phyloP scores from a whole-genome alignment of 129 eudicot species.

The Pulicaria dysenterica region DNA sequence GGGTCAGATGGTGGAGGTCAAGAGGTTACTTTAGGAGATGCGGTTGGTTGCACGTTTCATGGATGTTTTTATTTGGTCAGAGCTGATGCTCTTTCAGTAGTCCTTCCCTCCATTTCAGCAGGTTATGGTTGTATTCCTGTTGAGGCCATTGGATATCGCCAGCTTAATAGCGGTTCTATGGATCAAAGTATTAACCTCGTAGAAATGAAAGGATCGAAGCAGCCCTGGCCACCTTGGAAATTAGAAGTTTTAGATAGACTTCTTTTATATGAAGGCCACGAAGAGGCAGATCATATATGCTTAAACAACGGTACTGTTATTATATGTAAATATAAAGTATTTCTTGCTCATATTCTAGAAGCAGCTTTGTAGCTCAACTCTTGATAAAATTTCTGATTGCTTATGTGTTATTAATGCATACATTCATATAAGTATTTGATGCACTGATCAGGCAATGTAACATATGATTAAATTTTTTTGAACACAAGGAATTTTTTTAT shows the following conservation, averaged over 20 bases:
- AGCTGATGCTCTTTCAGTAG: constrained; percentile 63
- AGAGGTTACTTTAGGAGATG: constrained; percentile 56
- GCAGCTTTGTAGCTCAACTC: constrained; percentile 10
- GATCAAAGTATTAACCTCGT: constrained; percentile 46
- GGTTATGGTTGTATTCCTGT: constrained; percentile 65
- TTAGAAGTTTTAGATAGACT: constrained; percentile 81
- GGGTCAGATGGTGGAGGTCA: constrained; percentile 38
- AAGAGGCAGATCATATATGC: constrained; percentile 86
- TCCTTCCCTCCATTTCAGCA: constrained; percentile 76
- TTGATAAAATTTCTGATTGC: constrained; percentile 29
- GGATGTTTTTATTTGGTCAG: constrained; percentile 81
- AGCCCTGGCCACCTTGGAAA: constrained; percentile 80
- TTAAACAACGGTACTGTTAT: constrained; percentile 62
- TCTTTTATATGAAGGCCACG: constrained; percentile 84
- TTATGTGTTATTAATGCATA: constrained; percentile 10
- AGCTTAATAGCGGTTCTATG: constrained; percentile 26
- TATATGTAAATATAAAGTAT: constrained; percentile 13
- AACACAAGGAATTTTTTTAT: too few relatives aligned
- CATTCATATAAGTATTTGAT: not conserved
- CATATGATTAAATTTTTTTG: constrained; percentile 1
- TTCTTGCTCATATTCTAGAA: constrained; percentile 11
- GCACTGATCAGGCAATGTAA: not conserved
- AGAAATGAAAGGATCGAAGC: constrained; percentile 38
- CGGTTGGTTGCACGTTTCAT: constrained; percentile 74
- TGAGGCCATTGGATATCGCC: constrained; percentile 70